Base-by-base conservation (phyloP, 2,329 filamentous ascomycete species). In the Monilinia fructigena region DNA sequence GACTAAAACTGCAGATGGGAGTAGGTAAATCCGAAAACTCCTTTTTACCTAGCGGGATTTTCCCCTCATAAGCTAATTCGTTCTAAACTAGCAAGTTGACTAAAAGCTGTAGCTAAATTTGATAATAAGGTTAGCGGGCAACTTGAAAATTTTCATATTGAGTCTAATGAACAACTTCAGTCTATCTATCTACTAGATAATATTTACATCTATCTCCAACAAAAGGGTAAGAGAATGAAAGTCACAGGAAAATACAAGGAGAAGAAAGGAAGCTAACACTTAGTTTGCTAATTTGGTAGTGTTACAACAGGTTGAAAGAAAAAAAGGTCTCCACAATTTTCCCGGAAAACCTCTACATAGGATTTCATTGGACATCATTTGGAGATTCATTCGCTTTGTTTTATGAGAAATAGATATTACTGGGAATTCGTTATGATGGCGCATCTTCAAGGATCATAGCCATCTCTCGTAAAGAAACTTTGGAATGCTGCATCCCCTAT, bases 291-390 rank as follows among this genome's bases (percentile, higher is more conserved):
- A 62, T 60, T 7, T 31, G 7, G 58, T 20, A 40, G 65, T 64
- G 48, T 38, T 35, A 65, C 61, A 38, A 54, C 59, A 66, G 59
- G 58, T 67, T 64, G 53, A 3, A 40, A 40, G 4, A 42, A 42
- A 42, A 53, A 66, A 54, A 26, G n/a, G 16, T 12, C 10, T 28
- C 50, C 55, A 42, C 55, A 23, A 31, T 56, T 35, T 45, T 64
- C 60, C 38, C 55, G 47, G 54, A 54, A 58, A 60, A 45, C 8
- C 40, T 45, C 20, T 31, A 45, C 59, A 38, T 23, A 40, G 16
- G 6, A n/a, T 66, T 14, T 28, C 5, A 55, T 62, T 56, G 53
- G 58, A 20, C n/a, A 2, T 23, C 2, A 20, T 14, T n/a, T 55
- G 40, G 50, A 35, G 50, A 28, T 6, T 45, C 26, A 50, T 52